Conservation (phyloP, 1,284 basidiomycete species). For the Leccinum proliferum region DNA sequence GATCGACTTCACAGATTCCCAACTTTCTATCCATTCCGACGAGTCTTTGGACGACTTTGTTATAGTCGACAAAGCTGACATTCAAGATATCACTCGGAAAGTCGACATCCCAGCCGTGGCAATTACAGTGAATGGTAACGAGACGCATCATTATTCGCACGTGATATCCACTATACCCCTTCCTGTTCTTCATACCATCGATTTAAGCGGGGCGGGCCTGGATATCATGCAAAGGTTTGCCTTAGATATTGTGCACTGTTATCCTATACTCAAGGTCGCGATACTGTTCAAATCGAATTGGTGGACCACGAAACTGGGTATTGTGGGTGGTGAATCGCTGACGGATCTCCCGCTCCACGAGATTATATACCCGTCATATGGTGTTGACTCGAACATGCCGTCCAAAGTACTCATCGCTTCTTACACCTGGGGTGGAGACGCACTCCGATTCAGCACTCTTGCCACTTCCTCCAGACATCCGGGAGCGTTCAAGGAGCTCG, state of each 20-base stretch:
- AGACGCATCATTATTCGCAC: not conserved
- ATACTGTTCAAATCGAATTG: constrained; percentile 19
- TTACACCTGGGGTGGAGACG: not conserved
- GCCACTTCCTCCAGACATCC: not conserved
- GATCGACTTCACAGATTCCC: not conserved
- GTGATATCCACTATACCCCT: not conserved
- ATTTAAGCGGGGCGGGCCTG: not conserved
- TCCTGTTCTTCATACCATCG: not conserved
- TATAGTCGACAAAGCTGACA: not conserved
- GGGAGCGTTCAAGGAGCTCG: not conserved
- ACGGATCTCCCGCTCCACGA: not conserved
- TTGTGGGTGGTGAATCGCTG: constrained; percentile 24
- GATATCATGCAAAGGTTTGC: not conserved
- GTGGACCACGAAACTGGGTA: constrained; percentile 25
- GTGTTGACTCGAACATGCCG: constrained; percentile 20
- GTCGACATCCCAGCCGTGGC: not conserved
- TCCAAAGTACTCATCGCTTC: constrained; percentile 10
- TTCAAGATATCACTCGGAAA: not conserved
- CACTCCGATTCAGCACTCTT: not conserved
- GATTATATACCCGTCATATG: constrained; percentile 32
- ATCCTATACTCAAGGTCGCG: not conserved
- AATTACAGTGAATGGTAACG: not conserved
- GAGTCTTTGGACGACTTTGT: not conserved
- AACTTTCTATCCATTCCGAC: not conserved
- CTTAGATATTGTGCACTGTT: not conserved